Conservation (phyloP, 2,329 filamentous ascomycete species). For the Madurella mycetomatis region DNA sequence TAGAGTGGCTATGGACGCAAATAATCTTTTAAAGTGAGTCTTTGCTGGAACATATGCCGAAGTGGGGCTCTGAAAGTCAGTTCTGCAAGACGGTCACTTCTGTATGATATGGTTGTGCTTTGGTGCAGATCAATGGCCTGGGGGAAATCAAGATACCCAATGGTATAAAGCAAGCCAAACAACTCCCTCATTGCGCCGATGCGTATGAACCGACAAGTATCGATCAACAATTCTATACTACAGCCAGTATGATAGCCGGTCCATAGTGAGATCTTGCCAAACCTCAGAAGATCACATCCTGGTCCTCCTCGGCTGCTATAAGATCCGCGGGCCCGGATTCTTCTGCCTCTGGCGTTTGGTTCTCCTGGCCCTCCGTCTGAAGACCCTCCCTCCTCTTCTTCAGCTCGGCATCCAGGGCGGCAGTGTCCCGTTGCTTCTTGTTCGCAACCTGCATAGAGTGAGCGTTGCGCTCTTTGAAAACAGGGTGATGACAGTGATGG, state of each 20-base stretch:
- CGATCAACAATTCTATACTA: conserved; percentile 9
- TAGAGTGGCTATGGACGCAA: conserved; percentile 36
- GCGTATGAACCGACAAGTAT: conserved; percentile 14
- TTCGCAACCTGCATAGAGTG: conserved; percentile 55
- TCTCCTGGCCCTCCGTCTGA: conserved; percentile 36
- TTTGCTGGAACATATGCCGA: background rate
- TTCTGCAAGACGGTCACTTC: conserved; percentile 1
- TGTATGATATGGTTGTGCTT: conserved; percentile 1
- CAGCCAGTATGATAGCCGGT: background rate
- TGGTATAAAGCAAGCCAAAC: conserved; percentile 12
- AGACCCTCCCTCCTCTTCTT: conserved; percentile 62
- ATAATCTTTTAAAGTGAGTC: background rate
- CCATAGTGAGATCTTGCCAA: background rate
- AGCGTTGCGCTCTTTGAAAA: background rate
- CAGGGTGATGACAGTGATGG: no score
- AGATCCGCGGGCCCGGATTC: conserved; percentile 56
- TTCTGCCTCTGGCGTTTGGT: conserved; percentile 35
- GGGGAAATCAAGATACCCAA: conserved; percentile 21
- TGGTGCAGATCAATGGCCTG: background rate
- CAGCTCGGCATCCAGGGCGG: conserved; percentile 68
- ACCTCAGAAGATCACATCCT: conserved; percentile 77
- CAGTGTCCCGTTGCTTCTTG: conserved; percentile 77
- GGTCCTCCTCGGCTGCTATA: conserved; percentile 70
- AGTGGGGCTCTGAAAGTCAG: background rate
- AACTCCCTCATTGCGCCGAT: conserved; percentile 21